Conservation (phyloP, 768 basidiomycete species). For the Boletus barrowsii region DNA sequence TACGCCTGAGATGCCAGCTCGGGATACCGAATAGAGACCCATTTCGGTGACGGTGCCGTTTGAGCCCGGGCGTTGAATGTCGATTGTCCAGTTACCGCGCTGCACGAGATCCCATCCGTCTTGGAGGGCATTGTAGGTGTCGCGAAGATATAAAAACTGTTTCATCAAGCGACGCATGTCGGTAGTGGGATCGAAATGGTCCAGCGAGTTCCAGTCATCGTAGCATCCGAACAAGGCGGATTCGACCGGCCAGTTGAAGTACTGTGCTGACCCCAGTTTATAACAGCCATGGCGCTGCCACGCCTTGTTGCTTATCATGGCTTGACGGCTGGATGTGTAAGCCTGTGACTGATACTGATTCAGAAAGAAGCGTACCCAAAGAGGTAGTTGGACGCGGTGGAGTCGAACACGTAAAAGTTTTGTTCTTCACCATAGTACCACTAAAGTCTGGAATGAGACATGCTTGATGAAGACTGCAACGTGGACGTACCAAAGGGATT, state of each 20-base stretch:
- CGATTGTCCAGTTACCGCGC: constrained; percentile 81
- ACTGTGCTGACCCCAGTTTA: constrained; percentile 83
- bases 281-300: constrained; percentile 97
- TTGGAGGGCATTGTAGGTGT: constrained; percentile 67
- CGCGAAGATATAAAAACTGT: constrained; percentile 71
- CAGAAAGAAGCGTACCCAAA: constrained; percentile 56
- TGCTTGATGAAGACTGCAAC: not conserved
- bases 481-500: constrained; percentile 60
- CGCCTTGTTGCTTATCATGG: constrained; percentile 79
- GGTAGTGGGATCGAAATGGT: constrained; percentile 91
- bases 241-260: constrained; percentile 90
- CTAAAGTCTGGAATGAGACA: constrained; percentile 32
- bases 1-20: constrained; percentile 54
- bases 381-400: constrained; percentile 88
- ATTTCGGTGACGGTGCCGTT: constrained; percentile 78
- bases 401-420: constrained; percentile 82
- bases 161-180: constrained; percentile 70
- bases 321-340: constrained; percentile 65
- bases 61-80: constrained; percentile 80
- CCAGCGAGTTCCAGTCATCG: constrained; percentile 89
- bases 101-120: constrained; percentile 87
- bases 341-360: not conserved
- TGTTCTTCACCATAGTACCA: constrained; percentile 93
- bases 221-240: constrained; percentile 76
- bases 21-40: constrained; percentile 82